phyloP scores from a whole-genome alignment of 2,329 filamentous ascomycete species.

The Mycosphaerelloides madeirae region DNA sequence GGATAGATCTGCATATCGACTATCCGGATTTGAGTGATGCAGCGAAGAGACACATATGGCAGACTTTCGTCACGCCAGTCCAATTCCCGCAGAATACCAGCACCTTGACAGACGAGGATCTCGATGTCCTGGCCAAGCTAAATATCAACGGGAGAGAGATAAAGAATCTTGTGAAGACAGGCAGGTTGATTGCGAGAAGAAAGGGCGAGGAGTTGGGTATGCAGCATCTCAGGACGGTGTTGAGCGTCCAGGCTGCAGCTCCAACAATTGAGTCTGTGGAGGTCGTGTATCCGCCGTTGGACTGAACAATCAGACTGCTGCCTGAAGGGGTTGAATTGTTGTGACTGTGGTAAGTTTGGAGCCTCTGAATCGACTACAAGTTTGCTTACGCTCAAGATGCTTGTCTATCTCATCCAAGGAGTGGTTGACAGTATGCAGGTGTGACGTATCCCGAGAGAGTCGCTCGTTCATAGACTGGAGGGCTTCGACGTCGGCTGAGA shows the following conservation, averaged over 20 bases:
- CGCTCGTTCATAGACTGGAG: too few relatives aligned
- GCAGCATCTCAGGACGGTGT: slow-evolving; percentile 10
- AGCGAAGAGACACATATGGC: slow-evolving; percentile 27
- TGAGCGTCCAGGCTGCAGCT: slow-evolving; percentile 14
- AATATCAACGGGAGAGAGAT: slow-evolving; percentile 15
- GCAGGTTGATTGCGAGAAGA: slow-evolving; percentile 8
- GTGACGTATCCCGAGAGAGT: too few relatives aligned
- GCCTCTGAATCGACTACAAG: too few relatives aligned
- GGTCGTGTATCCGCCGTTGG: too few relatives aligned
- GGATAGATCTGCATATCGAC: slow-evolving; percentile 32
- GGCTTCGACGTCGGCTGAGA: too few relatives aligned
- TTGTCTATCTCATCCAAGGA: too few relatives aligned
- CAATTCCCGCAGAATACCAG: slow-evolving; percentile 12
- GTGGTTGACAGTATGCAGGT: too few relatives aligned
- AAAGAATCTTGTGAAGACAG: slow-evolving; percentile 16
- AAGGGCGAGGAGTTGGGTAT: slow-evolving; percentile 9
- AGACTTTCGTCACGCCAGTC: slow-evolving; percentile 11
- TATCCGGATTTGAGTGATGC: slow-evolving; percentile 29
- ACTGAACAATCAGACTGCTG: too few relatives aligned
- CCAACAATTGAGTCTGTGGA: too few relatives aligned
- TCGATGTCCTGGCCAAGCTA: slow-evolving; percentile 10
- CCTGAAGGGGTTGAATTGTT: too few relatives aligned
- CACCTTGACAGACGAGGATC: slow-evolving; percentile 9
- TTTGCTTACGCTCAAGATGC: too few relatives aligned
- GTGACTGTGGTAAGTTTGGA: too few relatives aligned